Percentiles rank a stretch among this genome's conserved stretches.
phyloP scores from a whole-genome alignment of 148 eudicot genomes.

The Agrostemma githago region DNA sequence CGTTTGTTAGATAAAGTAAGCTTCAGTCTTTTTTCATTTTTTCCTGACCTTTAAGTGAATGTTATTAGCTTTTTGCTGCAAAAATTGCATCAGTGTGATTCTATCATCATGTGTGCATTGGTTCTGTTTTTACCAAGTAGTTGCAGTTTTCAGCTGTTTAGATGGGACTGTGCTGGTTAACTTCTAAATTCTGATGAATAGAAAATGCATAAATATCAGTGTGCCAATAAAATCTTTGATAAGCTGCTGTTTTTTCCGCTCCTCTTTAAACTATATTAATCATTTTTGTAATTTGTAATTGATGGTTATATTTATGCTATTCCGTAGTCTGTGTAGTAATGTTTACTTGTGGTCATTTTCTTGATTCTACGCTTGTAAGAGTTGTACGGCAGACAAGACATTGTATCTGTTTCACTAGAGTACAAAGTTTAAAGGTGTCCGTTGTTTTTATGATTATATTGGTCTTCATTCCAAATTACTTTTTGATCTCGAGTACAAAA shows the following conservation, averaged over 20 bases:
- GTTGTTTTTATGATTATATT: not conserved
- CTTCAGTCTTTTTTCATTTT: not conserved
- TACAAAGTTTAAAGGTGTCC: not conserved
- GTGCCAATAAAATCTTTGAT: not conserved
- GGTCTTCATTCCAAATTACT: not conserved
- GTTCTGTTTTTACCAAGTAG: not conserved
- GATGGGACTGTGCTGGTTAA: not conserved
- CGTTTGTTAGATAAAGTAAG: constrained; percentile 80
- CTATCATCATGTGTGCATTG: not conserved
- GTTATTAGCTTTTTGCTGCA: not conserved
- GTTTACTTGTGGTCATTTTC: no score
- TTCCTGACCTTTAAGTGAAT: not conserved
- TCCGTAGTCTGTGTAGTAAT: no score
- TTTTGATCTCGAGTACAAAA: not conserved
- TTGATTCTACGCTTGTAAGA: no score
- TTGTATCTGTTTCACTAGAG: not conserved
- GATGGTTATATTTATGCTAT: no score
- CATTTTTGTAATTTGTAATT: no score
- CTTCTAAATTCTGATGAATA: not conserved
- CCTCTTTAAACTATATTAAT: no score
- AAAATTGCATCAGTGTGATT: not conserved
- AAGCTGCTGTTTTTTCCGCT: not conserved
- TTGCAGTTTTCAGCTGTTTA: not conserved
- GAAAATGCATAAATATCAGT: not conserved
- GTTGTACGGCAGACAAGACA: not conserved